These are phyloP conservation scores for Bryoglossum gracile DNA, from an alignment of 495 filamentous ascomycete species.

Conservation along the genomic window DNA sequence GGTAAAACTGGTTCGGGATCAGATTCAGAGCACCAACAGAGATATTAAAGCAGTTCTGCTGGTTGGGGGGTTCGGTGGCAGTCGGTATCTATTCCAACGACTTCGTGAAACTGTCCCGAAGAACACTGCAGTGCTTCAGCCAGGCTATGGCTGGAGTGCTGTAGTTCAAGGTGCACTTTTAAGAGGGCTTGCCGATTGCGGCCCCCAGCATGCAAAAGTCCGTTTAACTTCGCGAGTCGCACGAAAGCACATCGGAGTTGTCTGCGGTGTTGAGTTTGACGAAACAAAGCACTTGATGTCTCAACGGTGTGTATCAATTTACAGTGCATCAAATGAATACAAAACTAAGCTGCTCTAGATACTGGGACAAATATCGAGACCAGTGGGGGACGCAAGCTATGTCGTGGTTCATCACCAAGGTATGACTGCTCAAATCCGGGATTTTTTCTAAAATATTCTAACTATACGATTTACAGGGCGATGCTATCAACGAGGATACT, in stretches of 20 bases:
- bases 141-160: slow-evolving; percentile 50
- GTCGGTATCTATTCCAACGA: slow-evolving; percentile 54
- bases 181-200: slow-evolving; percentile 35
- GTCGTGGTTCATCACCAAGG: slow-evolving; percentile 32
- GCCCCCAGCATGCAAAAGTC: slow-evolving; percentile 36
- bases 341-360: background rate
- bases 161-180: slow-evolving; percentile 37
- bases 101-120: slow-evolving; percentile 34
- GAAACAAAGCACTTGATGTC: slow-evolving; percentile 23
- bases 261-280: slow-evolving; percentile 28
- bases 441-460: too few relatives aligned
- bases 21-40: slow-evolving; percentile 40
- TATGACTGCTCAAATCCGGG: background rate
- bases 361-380: slow-evolving; percentile 13
- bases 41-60: slow-evolving; percentile 52
- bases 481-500: slow-evolving; percentile 9
- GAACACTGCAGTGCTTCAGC: slow-evolving; percentile 49
- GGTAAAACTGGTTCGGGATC: slow-evolving; percentile 50
- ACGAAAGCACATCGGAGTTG: slow-evolving; percentile 44
- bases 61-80: slow-evolving; percentile 66
- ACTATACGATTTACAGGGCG: too few relatives aligned
- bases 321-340: background rate
- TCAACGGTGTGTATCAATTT: slow-evolving; percentile 5
- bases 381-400: slow-evolving; percentile 19
- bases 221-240: slow-evolving; percentile 37